phyloP scores from a whole-genome alignment of 179 eudicot genomes.

The Nepenthes alata region DNA sequence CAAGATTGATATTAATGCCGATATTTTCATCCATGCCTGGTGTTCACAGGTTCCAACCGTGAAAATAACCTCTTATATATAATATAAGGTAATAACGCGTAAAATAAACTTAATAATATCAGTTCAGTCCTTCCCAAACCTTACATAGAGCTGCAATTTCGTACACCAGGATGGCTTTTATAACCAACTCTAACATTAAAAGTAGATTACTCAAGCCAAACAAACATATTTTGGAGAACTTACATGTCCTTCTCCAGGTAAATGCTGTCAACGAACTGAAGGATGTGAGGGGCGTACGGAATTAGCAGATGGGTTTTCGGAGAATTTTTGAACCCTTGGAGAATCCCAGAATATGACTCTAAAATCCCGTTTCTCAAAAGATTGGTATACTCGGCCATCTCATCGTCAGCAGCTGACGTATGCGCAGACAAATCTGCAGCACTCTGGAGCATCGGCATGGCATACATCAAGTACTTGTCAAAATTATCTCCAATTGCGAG shows the following conservation, averaged over 20 bases:
- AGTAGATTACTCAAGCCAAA: not conserved
- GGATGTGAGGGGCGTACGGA: conserved; percentile 48
- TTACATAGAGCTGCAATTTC: no score
- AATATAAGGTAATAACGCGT: no score
- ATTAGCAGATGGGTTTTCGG: conserved; percentile 44
- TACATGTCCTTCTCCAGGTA: conserved; percentile 56
- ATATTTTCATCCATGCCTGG: no score
- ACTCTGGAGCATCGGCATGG: conserved; percentile 67
- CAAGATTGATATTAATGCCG: no score
- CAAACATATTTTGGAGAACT: conserved; percentile 11
- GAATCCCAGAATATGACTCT: conserved; percentile 53
- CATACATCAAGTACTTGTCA: conserved; percentile 49
- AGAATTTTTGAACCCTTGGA: conserved; percentile 58
- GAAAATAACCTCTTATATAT: no score
- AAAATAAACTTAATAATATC: no score
- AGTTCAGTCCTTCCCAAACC: no score
- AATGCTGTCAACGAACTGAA: conserved; percentile 47
- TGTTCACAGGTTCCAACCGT: no score
- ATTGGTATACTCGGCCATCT: conserved; percentile 45
- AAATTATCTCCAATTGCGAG: conserved; percentile 57
- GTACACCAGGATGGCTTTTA: no score
- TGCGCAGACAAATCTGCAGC: conserved; percentile 49
- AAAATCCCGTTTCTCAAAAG: conserved; percentile 50
- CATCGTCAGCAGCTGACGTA: conserved; percentile 43
- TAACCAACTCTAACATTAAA: not conserved